Evolutionary conservation across 1,139 yeast genomes (phyloP), one percentile per base, ranked within the genome.

Genomic region (Saccharomyces uvarum): DNA sequence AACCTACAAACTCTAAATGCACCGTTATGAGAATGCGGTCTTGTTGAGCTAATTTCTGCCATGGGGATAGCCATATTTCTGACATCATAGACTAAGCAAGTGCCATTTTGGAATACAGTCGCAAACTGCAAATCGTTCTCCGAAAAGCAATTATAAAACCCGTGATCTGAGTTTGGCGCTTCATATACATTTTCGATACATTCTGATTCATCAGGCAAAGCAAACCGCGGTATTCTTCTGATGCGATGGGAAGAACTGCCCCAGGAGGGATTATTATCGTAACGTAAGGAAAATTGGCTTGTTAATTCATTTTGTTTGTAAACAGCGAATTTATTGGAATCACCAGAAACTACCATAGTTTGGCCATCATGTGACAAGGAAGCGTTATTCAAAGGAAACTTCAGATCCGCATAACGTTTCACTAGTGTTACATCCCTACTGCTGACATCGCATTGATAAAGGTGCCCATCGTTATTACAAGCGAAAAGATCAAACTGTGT

Each of bases 21-120:
- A 14, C 82, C 81, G 56, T 72, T 73, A 42, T 77, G 76, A 3
- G 75, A 66, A 46, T 71, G 72, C 54, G 72, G 74, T 59, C 91
- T 74, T 0, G 93, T 83, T 5, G 89, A 83, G 53, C 74, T 73
- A 48, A 86, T 75, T 57, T 77, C 78, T 53, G 77, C 77, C 21
- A 86, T 58, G 1, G 88, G 87, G 1, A 67, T 57, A 2, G 67
- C 64, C 53, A 81, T 66, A 57, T 84, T 84, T 60, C 98, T 74
- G 21, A 87, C 69, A 69, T 90, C 98, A 68, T 84, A 90, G 21
- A 90, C 72, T 58, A 84, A 74, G 59, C 95, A 85, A 33, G 82
- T 74, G 6, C 98, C 97, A 66, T 87, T 90, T 70, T 90, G 96
- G 68, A 88, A 89, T 26, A 91, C 84, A 0, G 88, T 82, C 1